These are phyloP conservation scores for Tetrahymena thermophila DNA, from an alignment of 73 alveolate species.

Conservation along the genomic window DNA sequence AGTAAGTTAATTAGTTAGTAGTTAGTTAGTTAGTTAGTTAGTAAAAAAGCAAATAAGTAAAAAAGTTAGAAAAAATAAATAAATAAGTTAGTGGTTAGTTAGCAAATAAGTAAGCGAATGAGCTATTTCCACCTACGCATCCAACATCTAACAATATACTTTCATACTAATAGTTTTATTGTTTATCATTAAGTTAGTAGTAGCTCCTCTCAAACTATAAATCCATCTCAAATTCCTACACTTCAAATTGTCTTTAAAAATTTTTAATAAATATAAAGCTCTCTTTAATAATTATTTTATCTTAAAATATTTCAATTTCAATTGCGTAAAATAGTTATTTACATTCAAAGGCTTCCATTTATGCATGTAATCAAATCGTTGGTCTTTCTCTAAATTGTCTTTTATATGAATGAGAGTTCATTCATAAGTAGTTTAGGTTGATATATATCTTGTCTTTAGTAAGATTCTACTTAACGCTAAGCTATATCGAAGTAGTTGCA, in stretches of 20 bases:
- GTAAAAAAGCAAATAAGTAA: not conserved
- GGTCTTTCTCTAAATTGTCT: not conserved
- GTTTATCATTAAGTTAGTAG: not conserved
- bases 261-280: not conserved
- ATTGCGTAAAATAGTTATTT: not conserved
- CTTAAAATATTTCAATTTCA: not conserved
- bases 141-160: not conserved
- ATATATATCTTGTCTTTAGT: not conserved
- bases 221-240: not conserved
- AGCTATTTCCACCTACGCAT: not conserved
- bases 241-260: not conserved
- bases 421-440: not conserved
- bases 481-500: not conserved
- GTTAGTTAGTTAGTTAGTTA: not conserved
- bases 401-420: not conserved
- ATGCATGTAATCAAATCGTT: not conserved
- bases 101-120: not conserved
- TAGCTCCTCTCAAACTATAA: not conserved
- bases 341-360: not conserved
- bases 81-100: not conserved
- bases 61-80: not conserved
- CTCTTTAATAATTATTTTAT: not conserved
- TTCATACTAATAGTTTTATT: not conserved
- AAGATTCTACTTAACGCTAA: not conserved
- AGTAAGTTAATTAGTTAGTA: not conserved